These are phyloP conservation scores for Phytophthora nicotianae DNA, from an alignment of 352 stramenopile species.

Conservation along the genomic window DNA sequence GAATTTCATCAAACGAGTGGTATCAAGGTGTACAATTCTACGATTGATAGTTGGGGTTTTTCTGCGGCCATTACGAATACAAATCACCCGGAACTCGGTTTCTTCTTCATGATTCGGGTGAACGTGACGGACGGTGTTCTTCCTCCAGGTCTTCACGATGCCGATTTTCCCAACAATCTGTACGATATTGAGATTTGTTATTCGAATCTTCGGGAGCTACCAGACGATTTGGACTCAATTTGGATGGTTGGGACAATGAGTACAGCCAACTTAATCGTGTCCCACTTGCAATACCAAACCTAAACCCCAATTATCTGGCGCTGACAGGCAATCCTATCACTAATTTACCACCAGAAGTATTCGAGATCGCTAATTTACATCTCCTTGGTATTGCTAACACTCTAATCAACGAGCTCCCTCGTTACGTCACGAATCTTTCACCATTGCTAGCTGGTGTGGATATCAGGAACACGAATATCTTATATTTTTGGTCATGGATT, in stretches of 20 bases:
- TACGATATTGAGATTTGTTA: conserved; percentile 40
- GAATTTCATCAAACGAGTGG: conserved; percentile 26
- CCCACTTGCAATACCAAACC: background rate
- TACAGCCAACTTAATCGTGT: conserved; percentile 10
- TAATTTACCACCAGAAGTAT: background rate
- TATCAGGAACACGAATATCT: conserved; percentile 22
- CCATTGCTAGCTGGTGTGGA: conserved; percentile 17
- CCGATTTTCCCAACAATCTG: conserved; percentile 21
- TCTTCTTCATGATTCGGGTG: background rate
- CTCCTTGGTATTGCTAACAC: conserved; percentile 23
- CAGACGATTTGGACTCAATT: conserved; percentile 39
- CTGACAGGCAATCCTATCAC: background rate
- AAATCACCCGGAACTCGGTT: conserved; percentile 28
- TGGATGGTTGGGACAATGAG: conserved; percentile 39
- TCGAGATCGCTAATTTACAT: background rate
- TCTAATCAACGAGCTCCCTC: conserved; percentile 1
- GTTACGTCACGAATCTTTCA: conserved; percentile 8
- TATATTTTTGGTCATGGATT: conserved; percentile 18
- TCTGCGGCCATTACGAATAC: conserved; percentile 33
- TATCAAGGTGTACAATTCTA: conserved; percentile 50
- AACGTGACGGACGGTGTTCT: background rate
- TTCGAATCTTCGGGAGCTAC: conserved; percentile 43
- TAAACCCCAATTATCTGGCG: background rate
- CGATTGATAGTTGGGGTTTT: conserved; percentile 28
- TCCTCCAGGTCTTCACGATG: background rate